Conservation (phyloP, 192 early-diverging fungal species). For the Backusella australiensis region DNA sequence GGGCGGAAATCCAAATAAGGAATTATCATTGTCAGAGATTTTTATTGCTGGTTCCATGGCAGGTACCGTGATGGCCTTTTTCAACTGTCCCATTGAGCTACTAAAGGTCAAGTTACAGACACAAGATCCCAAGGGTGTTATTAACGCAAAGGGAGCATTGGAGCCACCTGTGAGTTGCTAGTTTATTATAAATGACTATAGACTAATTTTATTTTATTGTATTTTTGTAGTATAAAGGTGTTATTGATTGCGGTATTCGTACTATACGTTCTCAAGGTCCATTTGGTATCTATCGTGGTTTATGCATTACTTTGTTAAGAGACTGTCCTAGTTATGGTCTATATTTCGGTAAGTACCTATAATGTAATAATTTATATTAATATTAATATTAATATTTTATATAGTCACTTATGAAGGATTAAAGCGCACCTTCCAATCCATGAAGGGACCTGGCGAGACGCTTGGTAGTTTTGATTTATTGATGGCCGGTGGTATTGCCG, state of each 20-base stretch:
- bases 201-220: background rate
- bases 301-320: slow-evolving; percentile 84
- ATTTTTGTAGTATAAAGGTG: slow-evolving; percentile 73
- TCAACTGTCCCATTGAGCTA: slow-evolving; percentile 68
- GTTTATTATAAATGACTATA: background rate
- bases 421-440: slow-evolving; percentile 62
- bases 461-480: slow-evolving; percentile 77
- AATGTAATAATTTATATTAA: too few relatives aligned
- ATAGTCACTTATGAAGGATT: slow-evolving; percentile 80
- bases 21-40: slow-evolving; percentile 47
- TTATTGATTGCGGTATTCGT: slow-evolving; percentile 78
- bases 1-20: slow-evolving; percentile 39
- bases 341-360: slow-evolving; percentile 70
- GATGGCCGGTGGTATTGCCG: slow-evolving; percentile 90
- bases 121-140: slow-evolving; percentile 40
- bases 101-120: slow-evolving; percentile 71
- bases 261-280: slow-evolving; percentile 79
- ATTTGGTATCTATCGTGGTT: slow-evolving; percentile 82
- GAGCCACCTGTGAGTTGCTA: slow-evolving; percentile 29
- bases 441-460: slow-evolving; percentile 43
- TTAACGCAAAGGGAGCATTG: slow-evolving; percentile 25
- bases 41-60: slow-evolving; percentile 54
- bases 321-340: slow-evolving; percentile 94
- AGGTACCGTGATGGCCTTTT: slow-evolving; percentile 65
- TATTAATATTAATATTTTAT: background rate